Conservation (phyloP, 345 rosid genomes). For the Linum trigynum region DNA sequence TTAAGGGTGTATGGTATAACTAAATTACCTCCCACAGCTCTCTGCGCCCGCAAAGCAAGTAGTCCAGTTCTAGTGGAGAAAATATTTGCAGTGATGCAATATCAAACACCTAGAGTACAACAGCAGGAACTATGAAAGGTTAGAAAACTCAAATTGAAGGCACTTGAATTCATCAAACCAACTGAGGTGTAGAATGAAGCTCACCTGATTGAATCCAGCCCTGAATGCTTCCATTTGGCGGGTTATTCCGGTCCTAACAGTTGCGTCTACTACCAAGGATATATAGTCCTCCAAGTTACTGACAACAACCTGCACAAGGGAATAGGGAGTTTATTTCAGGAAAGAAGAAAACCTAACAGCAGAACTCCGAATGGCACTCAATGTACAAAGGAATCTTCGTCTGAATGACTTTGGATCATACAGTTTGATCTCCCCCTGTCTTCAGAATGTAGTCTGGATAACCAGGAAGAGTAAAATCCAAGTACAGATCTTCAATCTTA, state of each 20-base stretch:
- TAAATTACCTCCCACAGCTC: conserved; percentile 90
- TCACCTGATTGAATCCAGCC: conserved; percentile 94
- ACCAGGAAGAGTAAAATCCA: conserved; percentile 93
- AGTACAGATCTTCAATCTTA: conserved; percentile 68
- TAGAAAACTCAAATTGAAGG: not conserved
- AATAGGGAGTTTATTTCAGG: not conserved
- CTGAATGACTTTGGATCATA: conserved; percentile 19
- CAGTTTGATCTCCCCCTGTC: conserved; percentile 64
- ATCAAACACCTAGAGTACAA: conserved; percentile 76
- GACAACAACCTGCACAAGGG: conserved; percentile 52
- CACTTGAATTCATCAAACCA: not conserved
- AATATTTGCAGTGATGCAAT: conserved; percentile 84
- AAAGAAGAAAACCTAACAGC: not conserved
- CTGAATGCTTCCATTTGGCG: conserved; percentile 88
- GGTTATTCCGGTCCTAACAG: conserved; percentile 68
- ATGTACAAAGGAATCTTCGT: not conserved
- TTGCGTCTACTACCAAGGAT: conserved; percentile 79
- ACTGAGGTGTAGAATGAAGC: not conserved
- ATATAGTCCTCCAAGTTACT: conserved; percentile 81
- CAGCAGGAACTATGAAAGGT: not conserved
- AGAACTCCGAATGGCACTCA: not conserved
- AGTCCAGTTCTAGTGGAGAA: conserved; percentile 77
- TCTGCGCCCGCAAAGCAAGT: conserved; percentile 92
- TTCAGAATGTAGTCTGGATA: conserved; percentile 77
- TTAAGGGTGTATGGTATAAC: not conserved